Base-by-base conservation (phyloP, 768 basidiomycete genomes). In the Mycena latifolia region DNA sequence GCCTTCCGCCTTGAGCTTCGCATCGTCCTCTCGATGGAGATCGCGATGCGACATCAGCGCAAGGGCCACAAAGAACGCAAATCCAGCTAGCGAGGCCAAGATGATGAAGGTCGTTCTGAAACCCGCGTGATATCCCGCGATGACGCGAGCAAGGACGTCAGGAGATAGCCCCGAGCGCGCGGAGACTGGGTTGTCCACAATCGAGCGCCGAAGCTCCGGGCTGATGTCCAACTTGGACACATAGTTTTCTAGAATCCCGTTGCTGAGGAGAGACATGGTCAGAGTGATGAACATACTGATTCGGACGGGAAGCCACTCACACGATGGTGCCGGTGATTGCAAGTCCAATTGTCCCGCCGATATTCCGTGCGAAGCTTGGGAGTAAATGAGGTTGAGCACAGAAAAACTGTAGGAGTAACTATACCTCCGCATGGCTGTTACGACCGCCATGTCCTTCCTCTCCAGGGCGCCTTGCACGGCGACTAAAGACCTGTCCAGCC, bases 401-500 rank as follows among this genome's bases (percentile, higher is more conserved):
- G 8, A 10, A 10, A 37, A 29, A 45, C 8, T 14, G 29, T 56
- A 59, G 29, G 11, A 20, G 33, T 14, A 14, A 35, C 33, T 35
- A 35, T 29, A 67, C 72, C 69, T 70, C 55, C 72, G 31, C 67
- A 73, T 66, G 18, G 69, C 61, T 7, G 72, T 73, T 11, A 73
- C 72, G 18, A 66, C 63, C 10, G 72, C 72, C 72, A 73, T 73
- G 17, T 73, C 72, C 20, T 71, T 73, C 41, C 72, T 50, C n/a
- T 73, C 69, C 15, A 73, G 28, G 1, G 72, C 72, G 7, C 72
- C 72, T 51, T 73, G 72, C 41, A 73, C 56, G 6, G 72, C 72
- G 18, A 73, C 72, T 43, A 73, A 48, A 7, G 72, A 70, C 20
- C 66, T 67, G 24, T 31, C 37, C 10, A 39, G 11, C 33, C 33